Percentiles rank a stretch among this genome's conserved stretches.
phyloP scores from a whole-genome alignment of 1,284 basidiomycete species.

The Ceratobasidium sp. region DNA sequence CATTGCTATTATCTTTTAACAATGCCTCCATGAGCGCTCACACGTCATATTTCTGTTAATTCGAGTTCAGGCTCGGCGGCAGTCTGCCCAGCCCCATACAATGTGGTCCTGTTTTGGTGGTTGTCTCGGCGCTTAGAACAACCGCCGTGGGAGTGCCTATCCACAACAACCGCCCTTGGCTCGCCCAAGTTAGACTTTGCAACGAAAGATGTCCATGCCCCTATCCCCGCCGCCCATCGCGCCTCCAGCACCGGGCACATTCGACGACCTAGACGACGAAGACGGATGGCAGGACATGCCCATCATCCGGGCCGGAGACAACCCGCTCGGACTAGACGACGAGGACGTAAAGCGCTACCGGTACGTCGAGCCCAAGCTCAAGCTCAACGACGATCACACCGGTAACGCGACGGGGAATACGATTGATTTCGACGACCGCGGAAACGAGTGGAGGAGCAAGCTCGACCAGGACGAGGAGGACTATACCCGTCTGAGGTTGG shows the following conservation, averaged over 20 bases:
- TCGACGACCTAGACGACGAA: constrained; percentile 69
- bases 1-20: too few species aligned
- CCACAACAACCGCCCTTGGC: background rate
- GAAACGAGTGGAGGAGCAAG: constrained; percentile 87
- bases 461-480: constrained; percentile 83
- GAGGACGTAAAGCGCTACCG: constrained; percentile 90
- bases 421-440: constrained; percentile 79
- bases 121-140: background rate
- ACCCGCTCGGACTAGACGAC: constrained; percentile 82
- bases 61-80: too few species aligned
- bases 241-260: constrained; percentile 9
- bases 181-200: constrained; percentile 17
- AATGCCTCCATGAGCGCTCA: too few species aligned
- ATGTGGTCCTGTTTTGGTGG: background rate
- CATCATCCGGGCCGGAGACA: constrained; percentile 79
- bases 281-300: constrained; percentile 95
- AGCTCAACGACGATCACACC: constrained; percentile 57
- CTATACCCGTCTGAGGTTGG: constrained; percentile 84
- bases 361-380: constrained; percentile 71
- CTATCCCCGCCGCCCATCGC: background rate
- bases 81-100: background rate
- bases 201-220: constrained; percentile 63
- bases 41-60: too few species aligned
- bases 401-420: constrained; percentile 84
- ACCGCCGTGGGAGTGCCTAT: background rate